Conservation (phyloP, 805 yeast genomes). For the Spathaspora gorwiae region DNA sequence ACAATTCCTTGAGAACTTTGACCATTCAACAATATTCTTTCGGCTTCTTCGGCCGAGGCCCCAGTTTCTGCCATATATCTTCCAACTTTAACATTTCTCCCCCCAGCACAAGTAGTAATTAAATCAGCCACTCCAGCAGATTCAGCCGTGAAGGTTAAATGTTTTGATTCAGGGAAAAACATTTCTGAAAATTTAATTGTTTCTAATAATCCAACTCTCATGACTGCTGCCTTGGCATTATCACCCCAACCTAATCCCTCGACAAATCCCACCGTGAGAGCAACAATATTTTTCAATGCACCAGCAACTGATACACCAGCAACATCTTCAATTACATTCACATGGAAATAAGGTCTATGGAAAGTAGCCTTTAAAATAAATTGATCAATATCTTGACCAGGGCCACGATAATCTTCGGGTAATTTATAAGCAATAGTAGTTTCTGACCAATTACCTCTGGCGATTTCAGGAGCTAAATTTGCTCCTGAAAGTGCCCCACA, state of each 20-base stretch:
- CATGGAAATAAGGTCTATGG: slow-evolving; percentile 46
- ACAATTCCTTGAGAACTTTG: slow-evolving; percentile 45
- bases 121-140: slow-evolving; percentile 47
- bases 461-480: slow-evolving; percentile 44
- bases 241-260: slow-evolving; percentile 49
- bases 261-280: slow-evolving; percentile 43
- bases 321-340: slow-evolving; percentile 41
- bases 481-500: slow-evolving; percentile 49
- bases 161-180: slow-evolving; percentile 45
- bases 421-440: slow-evolving; percentile 40
- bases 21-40: slow-evolving; percentile 41
- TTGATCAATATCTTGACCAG: slow-evolving; percentile 38
- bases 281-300: slow-evolving; percentile 44
- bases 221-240: slow-evolving; percentile 45
- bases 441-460: slow-evolving; percentile 45
- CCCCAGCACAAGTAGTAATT: slow-evolving; percentile 45
- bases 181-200: slow-evolving; percentile 46
- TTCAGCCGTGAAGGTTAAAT: slow-evolving; percentile 40
- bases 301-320: slow-evolving; percentile 46
- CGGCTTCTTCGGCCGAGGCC: slow-evolving; percentile 39
- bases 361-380: slow-evolving; percentile 37
- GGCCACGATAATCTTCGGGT: slow-evolving; percentile 37
- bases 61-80: slow-evolving; percentile 43
- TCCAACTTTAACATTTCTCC: slow-evolving; percentile 45
- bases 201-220: slow-evolving; percentile 43